Evolutionary conservation across 2,329 filamentous ascomycete genomes (phyloP), one percentile per base, ranked within the genome.

Genomic region (Sporothrix pallida): DNA sequence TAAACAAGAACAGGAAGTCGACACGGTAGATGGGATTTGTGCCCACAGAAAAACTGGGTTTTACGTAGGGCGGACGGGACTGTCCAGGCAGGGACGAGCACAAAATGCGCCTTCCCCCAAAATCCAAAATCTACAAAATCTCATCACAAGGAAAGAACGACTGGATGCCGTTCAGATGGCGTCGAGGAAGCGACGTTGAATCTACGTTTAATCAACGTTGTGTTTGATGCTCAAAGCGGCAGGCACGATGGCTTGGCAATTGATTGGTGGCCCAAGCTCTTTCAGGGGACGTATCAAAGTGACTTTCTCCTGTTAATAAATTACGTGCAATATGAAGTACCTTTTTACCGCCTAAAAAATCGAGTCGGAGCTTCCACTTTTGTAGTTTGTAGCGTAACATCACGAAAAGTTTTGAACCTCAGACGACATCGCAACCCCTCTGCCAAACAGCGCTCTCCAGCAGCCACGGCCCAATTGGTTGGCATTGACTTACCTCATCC

Each of bases 381-480:
- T 42, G 58, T n/a, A 50, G 20, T 20, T 50, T 20, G 37, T 72
- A 52, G 46, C 70, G 58, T 72, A 58, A 65, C 58, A 72, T 72
- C 44, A 54, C 58, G n/a, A 52, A 71, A 71, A 67, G 23, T 26
- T 46, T 48, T 52, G 52, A 42, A 50, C 50, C 50, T 70, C 68
- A 58, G 46, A 69, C 46, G 17, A 69, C 48, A 68, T 68, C n/a
- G 9, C 63, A 20, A n/a, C 20, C 3, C 13, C 7, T 12, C 44
- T 17, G 62, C 42, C 20, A 42, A 62, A 12, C 37, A 67, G 65
- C 26, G 6, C 10, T 13, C 65, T 9, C 23, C 26, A 52, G 31
- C 46, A 52, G 20, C 65, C 65, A 54, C 48, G 23, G 26, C 46
- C 48, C 15, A 31, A 42, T 52, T 42, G 46, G 67, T 20, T 7